These are phyloP conservation scores for Colletotrichum endophyticum DNA, from an alignment of 2,329 filamentous ascomycete genomes.

Conservation along the genomic window DNA sequence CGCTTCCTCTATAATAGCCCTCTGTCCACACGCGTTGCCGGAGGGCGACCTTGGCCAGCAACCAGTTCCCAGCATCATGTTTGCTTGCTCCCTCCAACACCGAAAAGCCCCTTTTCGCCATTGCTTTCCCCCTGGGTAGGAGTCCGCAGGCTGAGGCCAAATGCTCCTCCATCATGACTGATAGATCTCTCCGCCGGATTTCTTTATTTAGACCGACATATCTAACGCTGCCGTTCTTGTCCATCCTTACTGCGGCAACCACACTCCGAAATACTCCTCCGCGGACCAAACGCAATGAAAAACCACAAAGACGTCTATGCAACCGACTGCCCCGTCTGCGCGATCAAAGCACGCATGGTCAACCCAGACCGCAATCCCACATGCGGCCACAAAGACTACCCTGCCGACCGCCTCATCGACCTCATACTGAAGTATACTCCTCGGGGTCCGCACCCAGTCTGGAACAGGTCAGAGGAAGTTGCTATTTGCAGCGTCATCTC, in stretches of 20 bases:
- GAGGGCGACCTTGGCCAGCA: not conserved
- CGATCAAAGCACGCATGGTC: not conserved
- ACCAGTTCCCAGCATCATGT: not conserved
- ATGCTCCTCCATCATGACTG: not conserved
- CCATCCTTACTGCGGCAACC: not conserved
- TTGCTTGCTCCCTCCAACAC: not conserved
- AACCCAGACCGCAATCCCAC: not conserved
- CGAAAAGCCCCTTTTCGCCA: not conserved
- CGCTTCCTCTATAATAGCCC: not conserved
- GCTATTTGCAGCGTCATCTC: not conserved
- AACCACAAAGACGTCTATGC: not conserved
- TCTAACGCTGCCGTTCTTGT: not conserved
- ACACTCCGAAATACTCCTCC: not conserved
- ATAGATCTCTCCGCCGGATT: not conserved
- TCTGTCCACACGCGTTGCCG: not conserved
- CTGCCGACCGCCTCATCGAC: not conserved
- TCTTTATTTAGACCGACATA: not conserved
- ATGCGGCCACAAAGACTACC: not conserved
- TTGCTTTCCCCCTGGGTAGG: not conserved
- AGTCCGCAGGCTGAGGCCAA: not conserved
- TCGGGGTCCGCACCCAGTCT: not conserved
- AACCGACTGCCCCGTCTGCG: not conserved
- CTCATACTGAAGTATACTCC: not conserved
- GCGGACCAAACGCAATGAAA: not conserved
- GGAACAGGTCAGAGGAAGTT: not conserved